Percentiles rank a stretch among this genome's conserved stretches.
Evolutionary conservation across 768 basidiomycete genomes (phyloP).

Genomic region (Leccinum variicolor): DNA sequence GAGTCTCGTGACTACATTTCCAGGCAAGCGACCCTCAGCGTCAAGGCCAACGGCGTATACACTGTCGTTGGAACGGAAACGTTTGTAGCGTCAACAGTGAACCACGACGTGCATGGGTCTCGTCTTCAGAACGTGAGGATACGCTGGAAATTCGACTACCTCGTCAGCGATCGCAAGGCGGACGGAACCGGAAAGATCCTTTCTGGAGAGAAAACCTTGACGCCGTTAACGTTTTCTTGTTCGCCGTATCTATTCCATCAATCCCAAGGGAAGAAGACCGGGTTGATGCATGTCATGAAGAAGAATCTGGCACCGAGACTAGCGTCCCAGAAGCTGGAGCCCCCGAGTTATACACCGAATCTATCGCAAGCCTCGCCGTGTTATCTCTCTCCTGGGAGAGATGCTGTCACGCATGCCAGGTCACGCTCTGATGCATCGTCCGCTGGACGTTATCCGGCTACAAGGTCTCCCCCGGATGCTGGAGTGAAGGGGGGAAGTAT

Average conservation of each 20-base stretch:
- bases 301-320: slow-evolving; percentile 69
- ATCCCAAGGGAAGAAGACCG: slow-evolving; percentile 61
- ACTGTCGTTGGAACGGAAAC: slow-evolving; percentile 66
- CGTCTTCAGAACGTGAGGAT: slow-evolving; percentile 39
- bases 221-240: slow-evolving; percentile 73
- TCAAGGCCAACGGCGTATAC: slow-evolving; percentile 75
- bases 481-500: background rate
- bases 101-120: slow-evolving; percentile 14
- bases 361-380: background rate
- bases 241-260: slow-evolving; percentile 61
- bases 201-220: slow-evolving; percentile 70
- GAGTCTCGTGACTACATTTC: slow-evolving; percentile 73
- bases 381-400: slow-evolving; percentile 2
- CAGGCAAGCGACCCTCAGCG: slow-evolving; percentile 64
- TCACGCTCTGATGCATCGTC: slow-evolving; percentile 22
- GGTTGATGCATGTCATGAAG: slow-evolving; percentile 66
- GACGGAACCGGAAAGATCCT: slow-evolving; percentile 42
- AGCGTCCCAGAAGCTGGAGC: slow-evolving; percentile 56
- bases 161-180: slow-evolving; percentile 58
- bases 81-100: slow-evolving; percentile 16
- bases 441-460: slow-evolving; percentile 5
- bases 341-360: slow-evolving; percentile 29
- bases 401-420: slow-evolving; percentile 12
- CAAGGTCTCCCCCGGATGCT: slow-evolving; percentile 11
- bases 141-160: slow-evolving; percentile 77